A percentile compares a stretch with the other conserved stretches of the same genome.
Conservation (phyloP, 208 protist genomes). For the Leishmania braziliensis region DNA sequence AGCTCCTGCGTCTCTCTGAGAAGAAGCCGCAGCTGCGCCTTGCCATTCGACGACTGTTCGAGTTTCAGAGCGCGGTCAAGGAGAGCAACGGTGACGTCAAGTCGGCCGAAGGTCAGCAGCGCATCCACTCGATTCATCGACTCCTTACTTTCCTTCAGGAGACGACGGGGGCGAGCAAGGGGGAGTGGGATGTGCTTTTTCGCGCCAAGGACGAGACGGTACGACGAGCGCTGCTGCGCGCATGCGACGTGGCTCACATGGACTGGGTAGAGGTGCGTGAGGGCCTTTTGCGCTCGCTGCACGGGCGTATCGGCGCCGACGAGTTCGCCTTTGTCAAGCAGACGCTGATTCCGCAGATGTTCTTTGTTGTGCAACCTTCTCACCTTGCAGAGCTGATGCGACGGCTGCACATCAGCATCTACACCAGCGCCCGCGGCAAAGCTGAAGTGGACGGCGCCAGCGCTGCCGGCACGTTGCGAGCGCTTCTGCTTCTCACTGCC, state of each 20-base stretch:
- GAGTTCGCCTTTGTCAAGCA: conserved; percentile 53
- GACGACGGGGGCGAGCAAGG: conserved; percentile 53
- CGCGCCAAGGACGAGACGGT: conserved; percentile 70
- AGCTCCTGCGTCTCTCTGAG: conserved; percentile 46
- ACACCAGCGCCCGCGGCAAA: conserved; percentile 19
- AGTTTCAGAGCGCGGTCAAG: conserved; percentile 36
- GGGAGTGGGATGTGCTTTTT: conserved; percentile 75
- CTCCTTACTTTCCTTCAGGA: conserved; percentile 64
- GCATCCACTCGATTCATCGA: conserved; percentile 68
- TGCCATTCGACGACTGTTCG: conserved; percentile 35
- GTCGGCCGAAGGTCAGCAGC: conserved; percentile 48
- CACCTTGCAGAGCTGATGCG: conserved; percentile 53
- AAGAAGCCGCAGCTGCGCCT: conserved; percentile 69
- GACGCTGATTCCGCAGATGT: conserved; percentile 46
- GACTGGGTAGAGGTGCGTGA: conserved; percentile 45
- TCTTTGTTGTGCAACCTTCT: conserved; percentile 36
- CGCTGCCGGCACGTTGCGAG: conserved; percentile 44
- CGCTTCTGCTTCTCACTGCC: conserved; percentile 43
- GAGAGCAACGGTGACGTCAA: conserved; percentile 40
- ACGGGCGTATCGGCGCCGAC: conserved; percentile 49
- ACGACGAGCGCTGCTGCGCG: conserved; percentile 49
- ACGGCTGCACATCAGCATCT: conserved; percentile 31
- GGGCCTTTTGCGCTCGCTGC: conserved; percentile 37
- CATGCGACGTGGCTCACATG: conserved; percentile 32
- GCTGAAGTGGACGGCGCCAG: conserved; percentile 26